These are phyloP conservation scores for Marsdenia floribunda DNA, from an alignment of 257 asterid genomes.

Conservation along the genomic window DNA sequence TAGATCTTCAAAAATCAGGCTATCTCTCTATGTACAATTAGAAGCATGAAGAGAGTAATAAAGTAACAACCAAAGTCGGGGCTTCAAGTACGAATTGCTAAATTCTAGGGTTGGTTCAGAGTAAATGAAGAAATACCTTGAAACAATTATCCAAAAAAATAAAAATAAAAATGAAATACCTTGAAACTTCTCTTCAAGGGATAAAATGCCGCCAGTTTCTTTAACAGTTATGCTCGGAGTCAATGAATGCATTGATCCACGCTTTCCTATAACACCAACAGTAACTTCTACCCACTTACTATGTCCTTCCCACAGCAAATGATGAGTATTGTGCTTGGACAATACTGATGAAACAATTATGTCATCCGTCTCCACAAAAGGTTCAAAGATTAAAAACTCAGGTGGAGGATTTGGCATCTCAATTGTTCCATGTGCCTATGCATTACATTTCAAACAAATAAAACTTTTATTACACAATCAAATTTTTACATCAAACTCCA, in stretches of 20 bases:
- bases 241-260: constrained; percentile 69
- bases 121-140: constrained; percentile 45
- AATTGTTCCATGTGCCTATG: constrained; percentile 68
- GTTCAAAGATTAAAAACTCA: constrained; percentile 70
- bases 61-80: background rate
- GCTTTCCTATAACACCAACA: constrained; percentile 74
- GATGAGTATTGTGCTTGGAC: constrained; percentile 37
- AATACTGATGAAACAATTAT: constrained; percentile 49
- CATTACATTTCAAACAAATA: constrained; percentile 10
- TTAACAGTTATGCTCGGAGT: constrained; percentile 89
- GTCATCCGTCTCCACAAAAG: constrained; percentile 81
- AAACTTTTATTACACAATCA: background rate
- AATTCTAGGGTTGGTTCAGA: background rate
- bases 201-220: constrained; percentile 80
- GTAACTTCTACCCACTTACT: constrained; percentile 95
- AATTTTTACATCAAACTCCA: background rate
- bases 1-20: background rate
- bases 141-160: constrained; percentile 17
- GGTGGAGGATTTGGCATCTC: constrained; percentile 92
- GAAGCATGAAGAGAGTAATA: background rate
- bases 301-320: constrained; percentile 65
- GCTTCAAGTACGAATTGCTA: background rate
- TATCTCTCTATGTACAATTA: background rate
- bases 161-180: constrained; percentile 27
- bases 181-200: constrained; percentile 91